phyloP scores from a whole-genome alignment of 352 stramenopile genomes.

The Phytophthora crassamura region DNA sequence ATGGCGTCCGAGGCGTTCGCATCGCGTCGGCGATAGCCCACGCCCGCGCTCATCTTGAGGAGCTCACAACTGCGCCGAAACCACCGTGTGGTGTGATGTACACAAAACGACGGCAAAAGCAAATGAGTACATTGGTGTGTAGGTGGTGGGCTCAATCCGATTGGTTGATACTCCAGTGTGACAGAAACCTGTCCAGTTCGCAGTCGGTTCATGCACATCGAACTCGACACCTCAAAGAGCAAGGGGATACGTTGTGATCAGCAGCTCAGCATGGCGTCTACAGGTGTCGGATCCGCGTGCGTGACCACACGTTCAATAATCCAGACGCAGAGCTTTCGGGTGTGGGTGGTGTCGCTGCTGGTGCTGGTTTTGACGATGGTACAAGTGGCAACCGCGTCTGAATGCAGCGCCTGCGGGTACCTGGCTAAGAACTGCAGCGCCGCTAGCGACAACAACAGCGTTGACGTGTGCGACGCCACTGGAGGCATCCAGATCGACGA shows the following conservation, averaged over 20 bases:
- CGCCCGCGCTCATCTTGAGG: slow-evolving; percentile 46
- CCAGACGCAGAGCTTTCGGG: slow-evolving; percentile 21
- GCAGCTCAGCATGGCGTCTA: slow-evolving; percentile 23
- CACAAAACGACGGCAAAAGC: no score
- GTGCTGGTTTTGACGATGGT: slow-evolving; percentile 26
- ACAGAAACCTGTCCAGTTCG: slow-evolving; percentile 28
- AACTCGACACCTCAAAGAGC: slow-evolving; percentile 2
- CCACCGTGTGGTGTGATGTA: not conserved
- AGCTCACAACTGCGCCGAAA: slow-evolving; percentile 21
- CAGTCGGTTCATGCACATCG: slow-evolving; percentile 14
- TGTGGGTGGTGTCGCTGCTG: slow-evolving; percentile 20
- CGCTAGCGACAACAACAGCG: not conserved
- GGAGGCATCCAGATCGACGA: slow-evolving; percentile 82
- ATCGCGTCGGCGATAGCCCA: slow-evolving; percentile 62
- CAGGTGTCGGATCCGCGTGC: slow-evolving; percentile 1
- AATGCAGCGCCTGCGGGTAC: slow-evolving; percentile 70
- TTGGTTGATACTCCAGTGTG: slow-evolving; percentile 10
- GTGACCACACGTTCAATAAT: slow-evolving; percentile 7
- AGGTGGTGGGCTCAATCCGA: no score
- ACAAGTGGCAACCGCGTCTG: slow-evolving; percentile 28
- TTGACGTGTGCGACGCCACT: slow-evolving; percentile 60
- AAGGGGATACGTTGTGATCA: slow-evolving; percentile 32
- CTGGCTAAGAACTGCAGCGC: slow-evolving; percentile 71
- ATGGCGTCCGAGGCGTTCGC: slow-evolving; percentile 77
- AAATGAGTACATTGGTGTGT: no score